Evolutionary conservation across 306 rosid species (phyloP), one percentile per base, ranked within the genome.

Genomic region (Fagus sylvatica): DNA sequence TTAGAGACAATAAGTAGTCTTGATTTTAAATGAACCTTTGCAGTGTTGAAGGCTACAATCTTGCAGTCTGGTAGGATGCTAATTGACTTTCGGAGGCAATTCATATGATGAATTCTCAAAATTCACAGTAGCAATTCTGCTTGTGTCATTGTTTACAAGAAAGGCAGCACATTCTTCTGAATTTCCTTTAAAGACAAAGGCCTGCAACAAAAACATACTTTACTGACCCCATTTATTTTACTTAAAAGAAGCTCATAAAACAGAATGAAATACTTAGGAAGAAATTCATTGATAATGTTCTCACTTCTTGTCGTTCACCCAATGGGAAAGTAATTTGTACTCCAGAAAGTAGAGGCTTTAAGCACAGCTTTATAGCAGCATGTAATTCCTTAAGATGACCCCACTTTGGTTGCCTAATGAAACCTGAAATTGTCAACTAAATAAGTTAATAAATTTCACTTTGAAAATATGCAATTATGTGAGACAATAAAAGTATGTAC

Each of bases 371-470:
- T 36, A 81, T 69, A 65, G 83, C 83, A 34, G 88, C 83, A 36
- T 85, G 88, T 56, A 85, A 57, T 13, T 85, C 88, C 78, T 78
- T 85, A 17, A 85, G 88, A 78, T 85, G 88, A 55, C 85, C 85
- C 83, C 80, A 85, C 41, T 77, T 85, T 51, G 88, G 88, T 59
- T 85, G 83, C 71, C 81, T 81, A 16, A 64, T 48, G 6, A 76
- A 81, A 56, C 88, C 88, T 85, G 76, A 55, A 65, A 9, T 37
- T 13, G 71, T 32, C 79, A 34, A 41, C 3, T 77, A 40, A 60
- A 36, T 34, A 74, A 10, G 61, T 67, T 22, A 68, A 51, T 32
- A 22, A 17, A 57, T 57, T 30, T 7, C 39, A 64, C 69, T 64
- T 34, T 16, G 5, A 36, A 64, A 37, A 37, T 3, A 36, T 3